phyloP scores from a whole-genome alignment of 1,139 yeast genomes.

The Eremothecium coryli region DNA sequence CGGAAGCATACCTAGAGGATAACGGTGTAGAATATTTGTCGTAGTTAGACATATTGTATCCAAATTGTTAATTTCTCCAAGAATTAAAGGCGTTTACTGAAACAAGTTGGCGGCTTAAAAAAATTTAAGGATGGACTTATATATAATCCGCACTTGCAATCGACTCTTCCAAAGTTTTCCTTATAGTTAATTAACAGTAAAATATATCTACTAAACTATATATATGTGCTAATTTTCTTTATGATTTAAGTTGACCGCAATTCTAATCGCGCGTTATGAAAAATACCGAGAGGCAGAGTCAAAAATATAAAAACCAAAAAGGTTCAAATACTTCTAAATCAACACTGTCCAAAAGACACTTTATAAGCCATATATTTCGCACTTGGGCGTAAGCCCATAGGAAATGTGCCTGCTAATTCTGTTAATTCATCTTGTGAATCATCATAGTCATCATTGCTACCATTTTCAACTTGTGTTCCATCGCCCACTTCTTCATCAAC shows the following conservation, averaged over 20 bases:
- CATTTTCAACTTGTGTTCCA: constrained; percentile 9
- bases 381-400: constrained; percentile 26
- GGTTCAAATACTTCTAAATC: too few relatives aligned
- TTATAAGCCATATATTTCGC: constrained; percentile 24
- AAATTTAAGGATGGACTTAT: too few relatives aligned
- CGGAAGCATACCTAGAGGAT: constrained; percentile 94
- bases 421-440: constrained; percentile 16
- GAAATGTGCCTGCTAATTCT: constrained; percentile 19
- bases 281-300: constrained; percentile 2
- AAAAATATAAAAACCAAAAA: background rate
- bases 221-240: too few relatives aligned
- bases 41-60: constrained; percentile 42
- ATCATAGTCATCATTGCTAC: constrained; percentile 10
- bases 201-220: too few relatives aligned
- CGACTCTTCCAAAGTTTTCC: too few relatives aligned
- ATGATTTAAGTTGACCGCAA: too few relatives aligned
- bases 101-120: too few relatives aligned
- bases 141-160: too few relatives aligned
- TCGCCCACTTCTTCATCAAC: constrained; percentile 18
- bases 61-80: background rate
- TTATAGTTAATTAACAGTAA: too few relatives aligned
- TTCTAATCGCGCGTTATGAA: too few relatives aligned
- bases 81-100: too few relatives aligned
- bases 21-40: constrained; percentile 85
- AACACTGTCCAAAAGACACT: constrained; percentile 7